phyloP scores from a whole-genome alignment of 2,329 filamentous ascomycete genomes.

The Phialocephala sp. region DNA sequence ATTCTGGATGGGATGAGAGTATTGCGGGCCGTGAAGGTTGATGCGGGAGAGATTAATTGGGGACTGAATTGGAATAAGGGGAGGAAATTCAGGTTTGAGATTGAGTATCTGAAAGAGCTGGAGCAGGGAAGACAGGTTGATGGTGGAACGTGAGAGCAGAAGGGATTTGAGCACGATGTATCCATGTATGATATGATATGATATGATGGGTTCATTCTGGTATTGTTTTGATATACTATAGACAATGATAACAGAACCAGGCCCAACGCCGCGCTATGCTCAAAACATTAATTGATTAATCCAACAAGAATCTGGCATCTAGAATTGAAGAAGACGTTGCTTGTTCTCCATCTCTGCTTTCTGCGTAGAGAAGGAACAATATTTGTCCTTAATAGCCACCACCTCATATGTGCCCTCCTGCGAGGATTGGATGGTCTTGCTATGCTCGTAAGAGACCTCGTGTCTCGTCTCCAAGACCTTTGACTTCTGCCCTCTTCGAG shows the following conservation, averaged over 20 bases:
- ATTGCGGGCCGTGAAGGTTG: conserved; percentile 31
- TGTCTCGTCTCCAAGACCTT: conserved; percentile 89
- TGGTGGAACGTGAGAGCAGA: neutral
- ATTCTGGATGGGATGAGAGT: conserved; percentile 37
- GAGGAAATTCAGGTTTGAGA: conserved; percentile 35
- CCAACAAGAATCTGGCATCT: conserved; percentile 21
- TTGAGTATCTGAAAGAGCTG: conserved; percentile 36
- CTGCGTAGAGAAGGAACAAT: conserved; percentile 84
- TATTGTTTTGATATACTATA: conserved; percentile 21
- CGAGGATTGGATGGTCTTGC: conserved; percentile 80
- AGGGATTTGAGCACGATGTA: neutral
- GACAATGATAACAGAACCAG: neutral
- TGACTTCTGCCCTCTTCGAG: conserved; percentile 75
- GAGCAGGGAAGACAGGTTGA: conserved; percentile 28
- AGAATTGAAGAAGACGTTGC: conserved; percentile 45
- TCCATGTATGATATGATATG: conserved; percentile 1
- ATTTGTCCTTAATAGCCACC: conserved; percentile 91
- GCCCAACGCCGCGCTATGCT: conserved; percentile 44
- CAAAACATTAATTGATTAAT: conserved; percentile 27
- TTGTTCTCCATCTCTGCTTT: conserved; percentile 57
- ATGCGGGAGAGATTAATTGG: conserved; percentile 39
- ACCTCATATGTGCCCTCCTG: conserved; percentile 98
- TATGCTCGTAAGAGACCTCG: conserved; percentile 81
- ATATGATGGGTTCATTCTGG: conserved; percentile 11
- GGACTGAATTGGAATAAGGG: conserved; percentile 39